Evolutionary conservation across 805 yeast species (phyloP), one percentile per base, ranked within the genome.

Genomic region (Isabelozyma gotoi): DNA sequence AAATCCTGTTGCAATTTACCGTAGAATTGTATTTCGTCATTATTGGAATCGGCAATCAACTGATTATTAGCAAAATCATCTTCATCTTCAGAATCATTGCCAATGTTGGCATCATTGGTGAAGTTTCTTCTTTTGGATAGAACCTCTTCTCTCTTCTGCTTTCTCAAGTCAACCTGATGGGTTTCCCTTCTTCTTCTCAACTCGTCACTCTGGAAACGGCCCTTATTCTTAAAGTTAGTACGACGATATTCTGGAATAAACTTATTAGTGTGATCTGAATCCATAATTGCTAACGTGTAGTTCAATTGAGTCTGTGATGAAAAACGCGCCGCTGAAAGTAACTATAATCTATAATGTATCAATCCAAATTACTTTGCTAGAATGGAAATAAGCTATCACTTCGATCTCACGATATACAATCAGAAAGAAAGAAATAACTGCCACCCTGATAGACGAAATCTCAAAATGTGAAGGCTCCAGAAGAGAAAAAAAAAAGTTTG

Each of bases 161-260:
- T 94, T 72, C 99, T 81, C 59, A 94, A 77, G 65, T 91, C 98
- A 47, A 94, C 95, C 69, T 92, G 97, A 59, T 92, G 97, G 45
- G 88, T 95, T 67, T 92, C 99, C 67, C 98, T 85, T 65, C 99
- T 86, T 68, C 98, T 90, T 68, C 99, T 88, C 57, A 94, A 81
- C 75, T 94, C 99, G 64, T 94, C 99, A 46, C 89, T 88, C 59
- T 87, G 86, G 63, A 94, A 94, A 62, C 96, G 82, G 50, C 94
- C 89, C 65, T 91, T 88, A 74, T 94, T 92, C 67, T 94, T 94
- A 76, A 88, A 94, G 62, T 85, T 88, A 34, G 97, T 90, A 68
- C 97, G 88, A 70, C 99, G 90, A 68, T 92, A 92, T 68, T 94
- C 98, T 38, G 99, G 99, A 47, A 94, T 88, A 68, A 88, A 92